Conservation (phyloP, 805 yeast species). For the Clavispora vitiphila region DNA sequence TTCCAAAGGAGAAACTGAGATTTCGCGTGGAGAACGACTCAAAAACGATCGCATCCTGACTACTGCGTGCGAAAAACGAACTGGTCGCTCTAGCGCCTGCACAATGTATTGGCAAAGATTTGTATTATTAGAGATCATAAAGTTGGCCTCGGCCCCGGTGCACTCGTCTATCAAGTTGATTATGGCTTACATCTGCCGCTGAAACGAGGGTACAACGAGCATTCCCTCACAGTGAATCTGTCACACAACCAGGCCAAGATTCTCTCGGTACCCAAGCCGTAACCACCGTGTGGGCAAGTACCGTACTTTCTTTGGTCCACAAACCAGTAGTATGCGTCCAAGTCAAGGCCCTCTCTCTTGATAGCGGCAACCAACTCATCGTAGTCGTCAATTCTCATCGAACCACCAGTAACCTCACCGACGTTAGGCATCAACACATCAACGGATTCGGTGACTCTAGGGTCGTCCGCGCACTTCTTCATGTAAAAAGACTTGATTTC, state of each 20-base stretch:
- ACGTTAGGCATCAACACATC: slow-evolving; percentile 99
- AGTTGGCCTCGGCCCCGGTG: background rate
- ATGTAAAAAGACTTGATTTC: slow-evolving; percentile 97
- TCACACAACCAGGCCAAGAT: slow-evolving; percentile 97
- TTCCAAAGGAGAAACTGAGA: too few relatives aligned
- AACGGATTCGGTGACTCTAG: slow-evolving; percentile 94
- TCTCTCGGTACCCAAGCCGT: slow-evolving; percentile 97
- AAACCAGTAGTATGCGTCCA: slow-evolving; percentile 91
- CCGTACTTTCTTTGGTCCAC: slow-evolving; percentile 95
- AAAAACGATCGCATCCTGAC: too few relatives aligned
- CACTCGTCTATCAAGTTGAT: background rate
- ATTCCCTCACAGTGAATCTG: slow-evolving; percentile 97
- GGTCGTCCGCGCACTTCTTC: slow-evolving; percentile 87
- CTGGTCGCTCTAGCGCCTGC: too few relatives aligned
- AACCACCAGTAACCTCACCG: slow-evolving; percentile 98
- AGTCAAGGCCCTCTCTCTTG: slow-evolving; percentile 85
- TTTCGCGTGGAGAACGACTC: too few relatives aligned
- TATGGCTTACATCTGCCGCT: slow-evolving; percentile 97
- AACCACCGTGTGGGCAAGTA: slow-evolving; percentile 98
- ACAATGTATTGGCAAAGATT: background rate
- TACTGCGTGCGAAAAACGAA: too few relatives aligned
- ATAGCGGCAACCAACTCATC: slow-evolving; percentile 87
- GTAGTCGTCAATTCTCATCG: slow-evolving; percentile 86
- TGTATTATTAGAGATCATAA: background rate
- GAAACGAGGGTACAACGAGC: slow-evolving; percentile 96